A percentile compares a stretch with the other conserved stretches of the same genome.
Conservation (phyloP, 176 grass and related monocot species). For the Eragrostis curvula region DNA sequence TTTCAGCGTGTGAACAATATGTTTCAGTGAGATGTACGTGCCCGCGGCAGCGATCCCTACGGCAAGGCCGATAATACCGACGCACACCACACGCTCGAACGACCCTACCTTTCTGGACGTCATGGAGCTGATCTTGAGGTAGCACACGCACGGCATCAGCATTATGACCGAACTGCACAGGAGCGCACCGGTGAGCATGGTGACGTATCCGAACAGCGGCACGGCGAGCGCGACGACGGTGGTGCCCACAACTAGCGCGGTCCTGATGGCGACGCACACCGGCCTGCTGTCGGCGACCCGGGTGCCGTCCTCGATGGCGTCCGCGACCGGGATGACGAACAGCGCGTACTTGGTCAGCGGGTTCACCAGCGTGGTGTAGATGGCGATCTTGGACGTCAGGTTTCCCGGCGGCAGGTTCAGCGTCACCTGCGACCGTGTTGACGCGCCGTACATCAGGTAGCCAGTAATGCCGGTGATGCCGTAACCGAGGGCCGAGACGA, state of each 20-base stretch:
- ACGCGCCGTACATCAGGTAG: conserved; percentile 59
- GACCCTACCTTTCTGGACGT: conserved; percentile 17
- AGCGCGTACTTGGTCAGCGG: conserved; percentile 44
- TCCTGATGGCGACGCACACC: conserved; percentile 28
- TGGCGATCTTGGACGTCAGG: conserved; percentile 50
- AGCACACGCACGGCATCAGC: conserved; percentile 55
- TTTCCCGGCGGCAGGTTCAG: conserved; percentile 49
- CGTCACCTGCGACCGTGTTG: conserved; percentile 52
- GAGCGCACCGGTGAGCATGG: conserved; percentile 44
- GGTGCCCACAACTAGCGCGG: conserved; percentile 45
- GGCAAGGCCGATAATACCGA: conserved; percentile 37
- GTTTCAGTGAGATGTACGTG: conserved; percentile 48
- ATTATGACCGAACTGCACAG: conserved; percentile 45
- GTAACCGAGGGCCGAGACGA: conserved; percentile 42
- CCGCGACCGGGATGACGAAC: background rate
- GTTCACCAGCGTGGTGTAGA: conserved; percentile 60
- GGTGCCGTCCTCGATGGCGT: conserved; percentile 47
- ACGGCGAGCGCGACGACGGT: conserved; percentile 40
- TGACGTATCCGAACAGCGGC: conserved; percentile 45
- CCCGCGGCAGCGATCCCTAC: conserved; percentile 39
- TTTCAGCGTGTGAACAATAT: conserved; percentile 29
- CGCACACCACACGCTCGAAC: conserved; percentile 39
- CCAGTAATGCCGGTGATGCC: conserved; percentile 48
- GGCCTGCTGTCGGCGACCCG: conserved; percentile 26
- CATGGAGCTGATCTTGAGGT: conserved; percentile 54